Percentiles rank a stretch among this genome's conserved stretches.
phyloP scores from a whole-genome alignment of 2,329 filamentous ascomycete genomes.

The Neonectria punicea region DNA sequence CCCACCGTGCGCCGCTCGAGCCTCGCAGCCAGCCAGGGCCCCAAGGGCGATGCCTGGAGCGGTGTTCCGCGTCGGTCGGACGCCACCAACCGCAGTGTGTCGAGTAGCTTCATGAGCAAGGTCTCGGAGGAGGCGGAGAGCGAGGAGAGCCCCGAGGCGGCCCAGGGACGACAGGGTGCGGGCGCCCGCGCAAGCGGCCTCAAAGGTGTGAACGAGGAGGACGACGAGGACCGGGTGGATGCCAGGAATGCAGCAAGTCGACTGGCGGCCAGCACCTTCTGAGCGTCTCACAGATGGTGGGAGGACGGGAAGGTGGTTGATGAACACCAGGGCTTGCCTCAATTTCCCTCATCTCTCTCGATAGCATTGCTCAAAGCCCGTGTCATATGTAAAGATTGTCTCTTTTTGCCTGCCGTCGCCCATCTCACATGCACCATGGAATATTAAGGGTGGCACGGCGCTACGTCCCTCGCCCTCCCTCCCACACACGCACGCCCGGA shows the following conservation, averaged over 20 bases:
- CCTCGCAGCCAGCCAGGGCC: constrained; percentile 89
- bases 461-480: constrained; percentile 12
- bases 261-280: constrained; percentile 94
- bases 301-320: constrained; percentile 30
- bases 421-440: constrained; percentile 16
- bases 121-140: constrained; percentile 70
- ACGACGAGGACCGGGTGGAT: constrained; percentile 93
- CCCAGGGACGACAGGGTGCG: constrained; percentile 50
- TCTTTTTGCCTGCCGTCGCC: constrained; percentile 14
- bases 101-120: constrained; percentile 74
- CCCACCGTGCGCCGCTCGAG: constrained; percentile 78
- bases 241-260: constrained; percentile 94
- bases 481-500: constrained; percentile 8
- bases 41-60: constrained; percentile 98
- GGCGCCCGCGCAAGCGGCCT: constrained; percentile 59
- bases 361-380: constrained; percentile 40
- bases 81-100: constrained; percentile 80
- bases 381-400: constrained; percentile 37
- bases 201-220: constrained; percentile 76
- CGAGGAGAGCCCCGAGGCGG: constrained; percentile 54
- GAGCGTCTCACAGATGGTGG: constrained; percentile 38
- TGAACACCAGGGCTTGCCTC: constrained; percentile 28
- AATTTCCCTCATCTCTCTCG: constrained; percentile 33
- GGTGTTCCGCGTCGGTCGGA: constrained; percentile 88
- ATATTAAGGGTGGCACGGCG: neutral